Evolutionary conservation across 1,284 basidiomycete genomes (phyloP).

Genomic region (Paramarasmius palmivorus): DNA sequence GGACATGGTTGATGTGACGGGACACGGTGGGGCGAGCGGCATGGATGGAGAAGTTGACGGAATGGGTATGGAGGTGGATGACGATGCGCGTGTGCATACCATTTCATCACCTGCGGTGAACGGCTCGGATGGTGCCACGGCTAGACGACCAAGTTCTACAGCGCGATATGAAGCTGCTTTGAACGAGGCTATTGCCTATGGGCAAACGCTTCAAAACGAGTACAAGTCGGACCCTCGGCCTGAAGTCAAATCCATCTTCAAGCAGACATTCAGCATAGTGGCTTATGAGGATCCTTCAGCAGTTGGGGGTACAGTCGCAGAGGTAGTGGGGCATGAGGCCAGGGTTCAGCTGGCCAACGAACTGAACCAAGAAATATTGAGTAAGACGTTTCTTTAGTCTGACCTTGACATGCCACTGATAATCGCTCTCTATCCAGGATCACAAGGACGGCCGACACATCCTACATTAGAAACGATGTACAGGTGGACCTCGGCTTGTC

Average conservation of each 20-base stretch:
- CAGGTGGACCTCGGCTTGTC: constrained; percentile 65
- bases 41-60: constrained; percentile 44
- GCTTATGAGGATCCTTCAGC: constrained; percentile 74
- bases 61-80: constrained; percentile 55
- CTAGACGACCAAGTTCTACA: constrained; percentile 18
- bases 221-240: constrained; percentile 62
- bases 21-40: constrained; percentile 24
- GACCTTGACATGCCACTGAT: background rate
- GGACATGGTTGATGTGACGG: constrained; percentile 34
- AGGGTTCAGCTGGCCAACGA: constrained; percentile 70
- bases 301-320: constrained; percentile 61
- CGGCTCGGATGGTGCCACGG: constrained; percentile 17
- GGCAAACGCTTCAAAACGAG: constrained; percentile 65
- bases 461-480: constrained; percentile 76
- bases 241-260: constrained; percentile 64
- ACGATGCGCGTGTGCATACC: constrained; percentile 30
- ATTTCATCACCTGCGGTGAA: constrained; percentile 18
- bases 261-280: constrained; percentile 74
- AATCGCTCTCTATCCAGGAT: constrained; percentile 53
- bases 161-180: constrained; percentile 57
- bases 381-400: constrained; percentile 42
- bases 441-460: constrained; percentile 69
- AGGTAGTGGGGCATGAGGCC: constrained; percentile 67
- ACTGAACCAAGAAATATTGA: constrained; percentile 78
- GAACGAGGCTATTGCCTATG: constrained; percentile 66